phyloP scores from a whole-genome alignment of 225 moss, liverwort and hornwort species.

The Bryum argenteum region DNA sequence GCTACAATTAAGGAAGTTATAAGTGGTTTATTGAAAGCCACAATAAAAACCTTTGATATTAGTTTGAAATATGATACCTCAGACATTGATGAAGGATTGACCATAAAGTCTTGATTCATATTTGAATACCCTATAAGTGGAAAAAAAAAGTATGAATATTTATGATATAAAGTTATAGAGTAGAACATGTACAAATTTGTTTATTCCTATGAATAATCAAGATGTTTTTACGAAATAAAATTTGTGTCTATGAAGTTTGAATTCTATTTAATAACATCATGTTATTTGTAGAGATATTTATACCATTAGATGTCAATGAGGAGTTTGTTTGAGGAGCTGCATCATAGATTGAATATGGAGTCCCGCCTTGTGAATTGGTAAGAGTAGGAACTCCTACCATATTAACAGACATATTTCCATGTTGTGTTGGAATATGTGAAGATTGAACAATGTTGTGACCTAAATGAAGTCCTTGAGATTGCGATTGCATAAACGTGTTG shows the following conservation, averaged over 20 bases:
- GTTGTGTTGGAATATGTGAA: slow-evolving; percentile 40
- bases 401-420: slow-evolving; percentile 33
- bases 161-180: neutral
- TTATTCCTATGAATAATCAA: no score
- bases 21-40: neutral
- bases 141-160: no score
- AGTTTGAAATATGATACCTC: slow-evolving; percentile 27
- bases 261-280: neutral
- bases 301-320: slow-evolving; percentile 33
- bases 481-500: slow-evolving; percentile 40
- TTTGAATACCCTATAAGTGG: slow-evolving; percentile 36
- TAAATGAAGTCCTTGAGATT: slow-evolving; percentile 41
- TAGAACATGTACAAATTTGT: neutral
- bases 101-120: slow-evolving; percentile 50
- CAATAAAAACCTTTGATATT: accelerated
- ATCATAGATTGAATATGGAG: slow-evolving; percentile 62
- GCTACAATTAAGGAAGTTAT: neutral
- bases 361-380: slow-evolving; percentile 30
- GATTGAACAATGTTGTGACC: slow-evolving; percentile 42
- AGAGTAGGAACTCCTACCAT: slow-evolving; percentile 41
- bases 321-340: slow-evolving; percentile 40
- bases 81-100: slow-evolving; percentile 30
- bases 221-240: neutral
- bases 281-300: neutral
- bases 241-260: accelerated